Evolutionary conservation across 2,329 filamentous ascomycete species (phyloP).

Genomic region (Plectosphaerella cucumerina): DNA sequence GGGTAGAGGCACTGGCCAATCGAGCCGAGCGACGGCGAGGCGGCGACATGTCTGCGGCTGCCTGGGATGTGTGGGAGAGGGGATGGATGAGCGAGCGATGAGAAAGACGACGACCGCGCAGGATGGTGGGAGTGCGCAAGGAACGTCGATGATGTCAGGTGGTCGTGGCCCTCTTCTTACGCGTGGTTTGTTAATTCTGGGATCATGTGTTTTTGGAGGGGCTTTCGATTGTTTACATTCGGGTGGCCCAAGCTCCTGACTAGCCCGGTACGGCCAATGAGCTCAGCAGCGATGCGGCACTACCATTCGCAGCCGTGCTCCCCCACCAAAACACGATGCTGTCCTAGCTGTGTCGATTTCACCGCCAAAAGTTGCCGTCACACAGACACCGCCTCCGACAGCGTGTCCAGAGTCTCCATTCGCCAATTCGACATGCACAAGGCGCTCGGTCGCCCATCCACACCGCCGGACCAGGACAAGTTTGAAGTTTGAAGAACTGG

Average conservation of each 20-base stretch:
- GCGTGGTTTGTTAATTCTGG: constrained; percentile 3
- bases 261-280: neutral
- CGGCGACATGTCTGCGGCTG: constrained; percentile 28
- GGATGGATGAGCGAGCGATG: neutral
- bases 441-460: too few species aligned
- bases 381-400: too few species aligned
- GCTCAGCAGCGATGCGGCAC: too few species aligned
- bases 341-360: too few species aligned
- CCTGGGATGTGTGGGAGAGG: neutral
- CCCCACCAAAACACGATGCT: too few species aligned
- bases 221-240: constrained; percentile 2
- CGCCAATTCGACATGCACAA: too few species aligned
- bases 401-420: too few species aligned
- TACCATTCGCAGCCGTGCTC: too few species aligned
- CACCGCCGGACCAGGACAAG: too few species aligned
- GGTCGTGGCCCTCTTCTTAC: neutral
- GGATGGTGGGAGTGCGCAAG: constrained; percentile 7
- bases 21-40: constrained; percentile 41
- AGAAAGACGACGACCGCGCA: neutral
- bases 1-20: constrained; percentile 27
- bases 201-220: constrained; percentile 4
- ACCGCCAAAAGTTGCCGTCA: too few species aligned
- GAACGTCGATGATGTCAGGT: constrained; percentile 17
- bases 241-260: constrained; percentile 3
- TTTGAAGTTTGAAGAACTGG: too few species aligned